Conservation (phyloP, 371 early-diverging fungal species). For the Blakeslea trispora region DNA sequence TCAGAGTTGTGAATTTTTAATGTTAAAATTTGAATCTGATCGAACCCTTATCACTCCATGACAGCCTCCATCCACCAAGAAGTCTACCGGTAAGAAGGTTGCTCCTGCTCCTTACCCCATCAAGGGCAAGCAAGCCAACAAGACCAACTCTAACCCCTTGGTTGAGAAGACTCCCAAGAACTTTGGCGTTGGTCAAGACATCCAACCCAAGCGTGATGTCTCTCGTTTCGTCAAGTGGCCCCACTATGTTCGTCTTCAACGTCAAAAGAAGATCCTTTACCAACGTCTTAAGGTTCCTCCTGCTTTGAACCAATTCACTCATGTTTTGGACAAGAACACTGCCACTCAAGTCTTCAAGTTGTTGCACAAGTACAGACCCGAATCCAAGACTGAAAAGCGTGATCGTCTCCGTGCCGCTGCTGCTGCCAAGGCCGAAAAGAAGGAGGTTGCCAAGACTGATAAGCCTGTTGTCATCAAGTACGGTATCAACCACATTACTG, state of each 20-base stretch:
- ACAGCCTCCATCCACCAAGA: slow-evolving; percentile 54
- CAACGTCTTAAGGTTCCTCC: slow-evolving; percentile 99
- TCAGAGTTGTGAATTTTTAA: slow-evolving; percentile 24
- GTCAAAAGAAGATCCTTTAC: slow-evolving; percentile 94
- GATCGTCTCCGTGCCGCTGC: slow-evolving; percentile 72
- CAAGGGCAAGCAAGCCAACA: slow-evolving; percentile 68
- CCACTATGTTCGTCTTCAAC: slow-evolving; percentile 94
- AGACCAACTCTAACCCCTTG: slow-evolving; percentile 81
- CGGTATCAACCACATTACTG: slow-evolving; percentile 99
- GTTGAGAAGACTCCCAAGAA: slow-evolving; percentile 90
- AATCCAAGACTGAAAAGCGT: slow-evolving; percentile 96
- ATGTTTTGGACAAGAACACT: slow-evolving; percentile 95
- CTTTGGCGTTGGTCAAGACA: slow-evolving; percentile 89
- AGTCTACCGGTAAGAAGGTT: slow-evolving; percentile 83
- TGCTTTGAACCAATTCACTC: slow-evolving; percentile 99
- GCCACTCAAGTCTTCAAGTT: slow-evolving; percentile 96
- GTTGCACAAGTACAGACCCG: slow-evolving; percentile 98
- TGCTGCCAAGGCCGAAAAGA: slow-evolving; percentile 69
- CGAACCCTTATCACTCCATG: slow-evolving; percentile 19
- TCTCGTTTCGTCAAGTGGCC: slow-evolving; percentile 98
- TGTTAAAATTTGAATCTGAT: slow-evolving; percentile 23
- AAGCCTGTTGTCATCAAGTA: slow-evolving; percentile 97
- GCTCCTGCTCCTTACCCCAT: slow-evolving; percentile 86
- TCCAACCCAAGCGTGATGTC: slow-evolving; percentile 94
- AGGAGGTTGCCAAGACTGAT: slow-evolving; percentile 83